These are phyloP conservation scores for Sporormia fimetaria DNA, from an alignment of 495 filamentous ascomycete species.

Conservation along the genomic window DNA sequence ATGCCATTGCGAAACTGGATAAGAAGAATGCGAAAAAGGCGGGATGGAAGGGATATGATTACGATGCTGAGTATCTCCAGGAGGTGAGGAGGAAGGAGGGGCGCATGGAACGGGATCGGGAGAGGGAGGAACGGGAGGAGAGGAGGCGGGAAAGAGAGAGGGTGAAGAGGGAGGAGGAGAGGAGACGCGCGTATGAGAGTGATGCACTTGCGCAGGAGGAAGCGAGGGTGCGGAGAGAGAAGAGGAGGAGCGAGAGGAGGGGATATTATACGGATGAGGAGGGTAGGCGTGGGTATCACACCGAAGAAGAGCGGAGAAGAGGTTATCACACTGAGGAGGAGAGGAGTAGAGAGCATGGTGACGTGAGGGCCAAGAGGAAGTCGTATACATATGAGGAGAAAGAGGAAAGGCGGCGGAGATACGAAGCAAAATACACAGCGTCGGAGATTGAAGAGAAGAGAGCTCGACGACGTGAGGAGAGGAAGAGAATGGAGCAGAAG, in stretches of 20 bases:
- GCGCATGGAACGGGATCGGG: conserved; percentile 20
- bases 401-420: conserved; percentile 14
- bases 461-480: conserved; percentile 15
- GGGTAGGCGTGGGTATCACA: no score
- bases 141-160: conserved; percentile 29
- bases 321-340: conserved; percentile 1
- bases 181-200: conserved; percentile 27
- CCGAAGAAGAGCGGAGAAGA: conserved; percentile 29
- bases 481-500: conserved; percentile 15
- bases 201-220: conserved; percentile 23
- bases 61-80: conserved; percentile 25
- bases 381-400: conserved; percentile 12
- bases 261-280: conserved; percentile 30
- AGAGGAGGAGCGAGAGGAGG: conserved; percentile 25
- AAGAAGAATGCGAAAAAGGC: conserved; percentile 29
- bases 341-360: conserved; percentile 33
- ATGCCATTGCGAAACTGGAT: conserved; percentile 32
- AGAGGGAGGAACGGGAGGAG: conserved; percentile 26
- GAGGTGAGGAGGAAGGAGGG: conserved; percentile 24
- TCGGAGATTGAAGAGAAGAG: conserved; percentile 19
- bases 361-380: conserved; percentile 13
- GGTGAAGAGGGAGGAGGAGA: conserved; percentile 22
- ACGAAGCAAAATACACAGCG: conserved; percentile 18
- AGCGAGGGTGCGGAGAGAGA: conserved; percentile 24
- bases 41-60: conserved; percentile 31